Evolutionary conservation across 192 early-diverging fungal genomes (phyloP), one percentile per base, ranked within the genome.

Genomic region (Kappamyces sp.): DNA sequence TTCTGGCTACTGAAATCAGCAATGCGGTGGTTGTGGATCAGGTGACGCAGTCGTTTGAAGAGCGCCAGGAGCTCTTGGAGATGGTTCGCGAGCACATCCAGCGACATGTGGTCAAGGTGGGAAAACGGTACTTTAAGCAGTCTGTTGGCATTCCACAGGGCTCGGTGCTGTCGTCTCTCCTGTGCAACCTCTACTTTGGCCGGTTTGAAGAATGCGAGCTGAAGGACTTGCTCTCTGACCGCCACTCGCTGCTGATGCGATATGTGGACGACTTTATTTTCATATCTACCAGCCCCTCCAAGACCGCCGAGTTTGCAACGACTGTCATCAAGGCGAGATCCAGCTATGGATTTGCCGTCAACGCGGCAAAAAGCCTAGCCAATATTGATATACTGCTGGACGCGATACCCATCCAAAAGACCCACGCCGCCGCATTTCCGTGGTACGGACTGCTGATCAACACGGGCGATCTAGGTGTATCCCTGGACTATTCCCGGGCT

Each of bases 71-170:
- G 0, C 60, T 90, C 0, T 23, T 84, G 37, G 44, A 51, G 3
- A 58, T 82, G 40, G 57, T 93, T 5, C 62, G 67, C 7, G 79
- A 82, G 43, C 89, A 93, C 60, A 65, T 93, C 33, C 66, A 62
- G 3, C 69, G 81, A 40, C 90, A 90, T 60, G 64, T 86, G 32
- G 78, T 93, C 23, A 70, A 76, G 60, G 72, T 77, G 50, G 80
- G 80, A 1, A 69, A 68, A 23, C 51, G 72, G 38, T 77, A 83
- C 59, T 90, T 86, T 67, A 72, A 70, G 38, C 92, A 93, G 62
- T 64, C 71, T 0, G 65, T 73, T 1, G 94, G 94, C 3, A 93
- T 97, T 36, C 94, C 94, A 1, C 94, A 97, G 66, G 94, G 94
- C 0, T 94, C 92, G 2, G 70, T 86, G 23, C 64, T 97, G 15